These are phyloP conservation scores for Cruciata laevipes DNA, from an alignment of 257 asterid genomes.

Conservation along the genomic window DNA sequence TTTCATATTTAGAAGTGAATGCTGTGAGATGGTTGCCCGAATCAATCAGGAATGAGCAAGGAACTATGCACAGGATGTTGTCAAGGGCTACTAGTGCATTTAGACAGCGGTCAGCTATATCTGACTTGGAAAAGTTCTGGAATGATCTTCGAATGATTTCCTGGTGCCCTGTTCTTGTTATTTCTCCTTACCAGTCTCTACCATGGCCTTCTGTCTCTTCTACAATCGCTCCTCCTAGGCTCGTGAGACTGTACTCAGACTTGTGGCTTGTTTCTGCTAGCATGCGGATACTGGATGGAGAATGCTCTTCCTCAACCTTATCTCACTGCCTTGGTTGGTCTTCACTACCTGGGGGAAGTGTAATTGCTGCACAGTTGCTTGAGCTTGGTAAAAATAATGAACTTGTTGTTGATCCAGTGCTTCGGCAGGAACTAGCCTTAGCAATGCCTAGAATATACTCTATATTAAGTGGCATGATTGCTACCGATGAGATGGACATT, in stretches of 20 bases:
- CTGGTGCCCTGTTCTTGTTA: constrained; percentile 90
- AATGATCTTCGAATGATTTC: constrained; percentile 78
- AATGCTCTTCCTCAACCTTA: constrained; percentile 81
- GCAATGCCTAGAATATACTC: constrained; percentile 95
- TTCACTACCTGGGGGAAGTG: constrained; percentile 87
- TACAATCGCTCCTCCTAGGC: constrained; percentile 91
- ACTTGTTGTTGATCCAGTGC: constrained; percentile 59
- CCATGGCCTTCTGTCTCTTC: constrained; percentile 94
- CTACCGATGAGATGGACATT: constrained; percentile 85
- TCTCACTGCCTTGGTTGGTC: constrained; percentile 89
- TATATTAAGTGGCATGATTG: constrained; percentile 54
- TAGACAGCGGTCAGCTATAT: constrained; percentile 53
- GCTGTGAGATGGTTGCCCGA: constrained; percentile 80
- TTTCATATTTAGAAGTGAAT: constrained; percentile 85
- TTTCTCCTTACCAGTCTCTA: constrained; percentile 60
- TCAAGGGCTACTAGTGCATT: constrained; percentile 61
- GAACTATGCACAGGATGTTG: constrained; percentile 57
- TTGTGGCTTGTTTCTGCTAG: constrained; percentile 97
- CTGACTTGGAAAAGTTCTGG: constrained; percentile 86
- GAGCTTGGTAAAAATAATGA: constrained; percentile 97
- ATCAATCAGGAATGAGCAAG: constrained; percentile 40
- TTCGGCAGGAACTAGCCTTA: constrained; percentile 77
- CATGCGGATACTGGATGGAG: constrained; percentile 93
- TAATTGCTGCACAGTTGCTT: constrained; percentile 92
- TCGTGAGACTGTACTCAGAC: constrained; percentile 67